Evolutionary conservation across 768 basidiomycete genomes (phyloP).

Genomic region (Amanita rubescens): DNA sequence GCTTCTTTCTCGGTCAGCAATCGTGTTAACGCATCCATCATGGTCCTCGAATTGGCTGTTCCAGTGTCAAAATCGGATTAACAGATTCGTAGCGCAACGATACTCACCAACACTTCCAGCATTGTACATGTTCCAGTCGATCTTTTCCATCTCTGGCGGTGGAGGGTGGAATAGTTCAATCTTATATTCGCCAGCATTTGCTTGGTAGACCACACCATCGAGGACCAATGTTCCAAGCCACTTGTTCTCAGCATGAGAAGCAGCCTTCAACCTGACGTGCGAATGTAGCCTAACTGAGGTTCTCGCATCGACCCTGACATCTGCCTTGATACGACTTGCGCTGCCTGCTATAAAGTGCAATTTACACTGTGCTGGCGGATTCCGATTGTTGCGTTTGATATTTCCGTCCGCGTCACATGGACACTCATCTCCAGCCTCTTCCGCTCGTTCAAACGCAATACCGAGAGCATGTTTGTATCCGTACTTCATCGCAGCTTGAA

Average conservation of each 20-base stretch:
- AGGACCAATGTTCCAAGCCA: slow-evolving; percentile 39
- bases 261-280: slow-evolving; percentile 55
- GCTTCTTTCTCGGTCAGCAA: slow-evolving; percentile 34
- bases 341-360: slow-evolving; percentile 30
- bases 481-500: slow-evolving; percentile 28
- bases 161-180: slow-evolving; percentile 49
- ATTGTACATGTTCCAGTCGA: slow-evolving; percentile 61
- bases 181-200: slow-evolving; percentile 44
- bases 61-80: not conserved
- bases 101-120: slow-evolving; percentile 50
- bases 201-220: slow-evolving; percentile 54
- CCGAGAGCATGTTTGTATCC: slow-evolving; percentile 49
- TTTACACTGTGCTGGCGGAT: slow-evolving; percentile 34
- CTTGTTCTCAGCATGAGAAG: slow-evolving; percentile 45
- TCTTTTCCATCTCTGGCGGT: slow-evolving; percentile 50
- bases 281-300: slow-evolving; percentile 51
- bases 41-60: slow-evolving; percentile 53
- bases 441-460: slow-evolving; percentile 54
- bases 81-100: not conserved
- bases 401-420: slow-evolving; percentile 58
- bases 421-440: slow-evolving; percentile 61
- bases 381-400: slow-evolving; percentile 34
- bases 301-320: slow-evolving; percentile 47
- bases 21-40: slow-evolving; percentile 53
- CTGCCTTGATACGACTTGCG: slow-evolving; percentile 36